A percentile compares a stretch with the other conserved stretches of the same genome.
Conservation (phyloP, 345 rosid genomes). For the Lumnitzera littorea region DNA sequence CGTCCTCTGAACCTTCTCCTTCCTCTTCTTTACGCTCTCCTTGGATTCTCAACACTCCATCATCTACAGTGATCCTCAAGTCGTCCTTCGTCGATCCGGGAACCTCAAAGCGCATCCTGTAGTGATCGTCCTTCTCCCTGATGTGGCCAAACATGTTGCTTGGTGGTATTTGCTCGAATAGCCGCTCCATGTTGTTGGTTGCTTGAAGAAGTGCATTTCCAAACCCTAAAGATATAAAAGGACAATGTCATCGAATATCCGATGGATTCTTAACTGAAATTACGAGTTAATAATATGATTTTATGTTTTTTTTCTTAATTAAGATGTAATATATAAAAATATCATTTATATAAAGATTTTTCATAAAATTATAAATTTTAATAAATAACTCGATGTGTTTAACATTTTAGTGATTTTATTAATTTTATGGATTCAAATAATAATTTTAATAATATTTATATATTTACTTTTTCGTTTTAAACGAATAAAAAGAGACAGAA, state of each 20-base stretch:
- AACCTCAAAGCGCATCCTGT: conserved; percentile 58
- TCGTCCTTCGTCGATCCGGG: conserved; percentile 77
- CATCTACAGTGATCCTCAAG: conserved; percentile 60
- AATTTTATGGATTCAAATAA: too few relatives aligned
- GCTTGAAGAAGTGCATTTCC: conserved; percentile 84
- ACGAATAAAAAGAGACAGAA: neutral
- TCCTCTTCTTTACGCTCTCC: conserved; percentile 71
- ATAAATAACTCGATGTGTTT: too few relatives aligned
- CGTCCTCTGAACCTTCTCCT: conserved; percentile 39
- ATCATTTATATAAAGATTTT: too few relatives aligned
- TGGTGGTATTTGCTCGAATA: conserved; percentile 49
- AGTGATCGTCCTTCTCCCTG: conserved; percentile 68
- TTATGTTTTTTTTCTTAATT: too few relatives aligned
- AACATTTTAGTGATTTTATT: too few relatives aligned
- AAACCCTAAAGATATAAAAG: conserved; percentile 21
- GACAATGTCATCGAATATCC: neutral
- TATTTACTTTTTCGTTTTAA: too few relatives aligned
- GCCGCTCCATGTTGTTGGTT: conserved; percentile 65
- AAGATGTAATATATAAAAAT: too few relatives aligned
- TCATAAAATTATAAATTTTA: too few relatives aligned
- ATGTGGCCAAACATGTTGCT: conserved; percentile 41
- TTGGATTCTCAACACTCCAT: conserved; percentile 50
- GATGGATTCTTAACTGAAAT: too few relatives aligned
- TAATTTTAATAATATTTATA: too few relatives aligned
- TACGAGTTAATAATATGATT: too few relatives aligned